phyloP scores from a whole-genome alignment of 2,329 filamentous ascomycete genomes.

The Epichloe hybrida region DNA sequence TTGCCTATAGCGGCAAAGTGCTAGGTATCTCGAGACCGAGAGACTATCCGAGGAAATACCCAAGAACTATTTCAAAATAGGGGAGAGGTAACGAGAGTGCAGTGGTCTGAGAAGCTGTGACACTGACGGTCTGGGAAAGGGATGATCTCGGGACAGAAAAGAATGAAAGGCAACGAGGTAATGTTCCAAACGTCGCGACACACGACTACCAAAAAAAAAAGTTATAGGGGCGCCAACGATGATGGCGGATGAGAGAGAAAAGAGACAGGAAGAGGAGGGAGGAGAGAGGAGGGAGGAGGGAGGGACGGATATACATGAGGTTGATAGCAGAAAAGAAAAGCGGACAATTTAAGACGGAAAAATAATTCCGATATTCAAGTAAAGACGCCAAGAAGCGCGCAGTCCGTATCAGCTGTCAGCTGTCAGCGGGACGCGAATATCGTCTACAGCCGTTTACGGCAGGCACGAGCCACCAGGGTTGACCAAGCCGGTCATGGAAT shows the following conservation, averaged over 20 bases:
- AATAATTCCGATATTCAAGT: background rate
- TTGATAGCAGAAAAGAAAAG: conserved; percentile 1
- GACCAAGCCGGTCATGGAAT: background rate
- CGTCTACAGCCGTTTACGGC: background rate
- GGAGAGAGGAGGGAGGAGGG: background rate
- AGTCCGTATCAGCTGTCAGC: background rate
- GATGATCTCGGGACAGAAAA: conserved; percentile 1
- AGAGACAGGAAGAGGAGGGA: background rate
- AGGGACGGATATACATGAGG: conserved; percentile 1
- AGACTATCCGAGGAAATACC: background rate
- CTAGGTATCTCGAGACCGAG: background rate
- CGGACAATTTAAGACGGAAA: background rate
- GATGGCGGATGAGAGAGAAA: background rate
- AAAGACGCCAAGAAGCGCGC: background rate
- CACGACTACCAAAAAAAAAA: background rate
- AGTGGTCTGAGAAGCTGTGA: background rate
- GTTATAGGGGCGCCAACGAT: background rate
- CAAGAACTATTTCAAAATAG: conserved; percentile 1
- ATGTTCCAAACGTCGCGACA: conserved; percentile 1
- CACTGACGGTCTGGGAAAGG: background rate
- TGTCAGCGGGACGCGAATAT: conserved; percentile 1
- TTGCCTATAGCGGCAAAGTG: background rate
- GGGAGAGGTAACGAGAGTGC: background rate
- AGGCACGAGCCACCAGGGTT: conserved; percentile 2
- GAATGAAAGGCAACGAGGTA: conserved; percentile 3